Conservation (phyloP, 257 asterid genomes). For the Petunia axillaris region DNA sequence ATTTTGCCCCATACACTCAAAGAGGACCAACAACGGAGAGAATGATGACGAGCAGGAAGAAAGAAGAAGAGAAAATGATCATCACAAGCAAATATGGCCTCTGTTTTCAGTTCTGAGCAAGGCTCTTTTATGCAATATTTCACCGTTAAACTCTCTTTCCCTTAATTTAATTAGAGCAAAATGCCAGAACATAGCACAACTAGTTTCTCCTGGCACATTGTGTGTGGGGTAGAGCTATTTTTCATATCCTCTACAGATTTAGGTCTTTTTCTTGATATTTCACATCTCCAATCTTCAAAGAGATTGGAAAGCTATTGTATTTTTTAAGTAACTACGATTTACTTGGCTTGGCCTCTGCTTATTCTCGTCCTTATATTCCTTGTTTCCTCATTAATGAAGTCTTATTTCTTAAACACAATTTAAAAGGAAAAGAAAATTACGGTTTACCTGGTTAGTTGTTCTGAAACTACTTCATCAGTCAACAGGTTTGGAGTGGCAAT, state of each 20-base stretch:
- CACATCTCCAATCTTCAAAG: not conserved
- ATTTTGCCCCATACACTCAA: not conserved
- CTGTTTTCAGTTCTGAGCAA: not conserved
- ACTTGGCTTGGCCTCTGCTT: conserved; percentile 18
- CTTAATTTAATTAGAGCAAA: not conserved
- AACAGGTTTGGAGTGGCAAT: conserved; percentile 51
- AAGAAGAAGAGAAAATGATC: not conserved
- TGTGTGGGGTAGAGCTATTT: not conserved
- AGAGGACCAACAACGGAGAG: not conserved
- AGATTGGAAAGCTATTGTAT: not conserved
- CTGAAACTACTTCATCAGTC: conserved; percentile 88
- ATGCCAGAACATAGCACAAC: not conserved
- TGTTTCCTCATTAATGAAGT: not conserved
- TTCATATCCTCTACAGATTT: not conserved
- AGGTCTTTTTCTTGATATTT: not conserved
- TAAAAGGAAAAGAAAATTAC: conserved; percentile 12
- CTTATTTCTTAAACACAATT: not conserved
- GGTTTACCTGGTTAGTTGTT: conserved; percentile 87
- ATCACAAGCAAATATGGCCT: not conserved
- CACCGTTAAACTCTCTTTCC: not conserved
- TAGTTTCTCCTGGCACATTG: conserved; percentile 4
- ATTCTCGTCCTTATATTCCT: conserved; percentile 15
- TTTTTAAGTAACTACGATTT: not conserved
- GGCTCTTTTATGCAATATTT: not conserved
- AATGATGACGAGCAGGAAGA: conserved; percentile 1